These are phyloP conservation scores for Psilocybe cubensis DNA, from an alignment of 768 basidiomycete genomes.

Conservation along the genomic window DNA sequence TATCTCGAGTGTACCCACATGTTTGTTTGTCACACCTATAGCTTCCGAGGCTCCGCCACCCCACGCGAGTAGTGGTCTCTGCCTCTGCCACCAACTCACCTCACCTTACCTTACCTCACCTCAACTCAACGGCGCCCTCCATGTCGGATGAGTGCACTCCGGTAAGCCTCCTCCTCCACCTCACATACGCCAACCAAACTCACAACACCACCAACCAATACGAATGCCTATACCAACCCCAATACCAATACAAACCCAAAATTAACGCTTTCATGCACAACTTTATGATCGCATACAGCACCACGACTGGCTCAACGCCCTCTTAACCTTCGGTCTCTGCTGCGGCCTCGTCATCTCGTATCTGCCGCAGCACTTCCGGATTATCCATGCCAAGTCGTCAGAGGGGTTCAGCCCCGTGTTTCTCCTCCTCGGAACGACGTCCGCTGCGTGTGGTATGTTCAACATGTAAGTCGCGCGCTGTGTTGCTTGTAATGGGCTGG, in stretches of 20 bases:
- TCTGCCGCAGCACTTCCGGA: slow-evolving; percentile 83
- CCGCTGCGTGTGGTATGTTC: slow-evolving; percentile 79
- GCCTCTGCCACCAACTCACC: not conserved
- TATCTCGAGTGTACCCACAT: no score
- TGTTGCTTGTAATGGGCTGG: not conserved
- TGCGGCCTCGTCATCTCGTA: slow-evolving; percentile 83
- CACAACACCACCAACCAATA: no score
- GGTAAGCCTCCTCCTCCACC: no score
- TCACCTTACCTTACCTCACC: not conserved
- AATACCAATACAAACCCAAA: no score
- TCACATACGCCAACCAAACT: no score
- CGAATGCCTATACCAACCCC: no score
- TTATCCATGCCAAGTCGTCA: slow-evolving; percentile 76
- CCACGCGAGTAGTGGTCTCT: not conserved
- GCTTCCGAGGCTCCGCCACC: not conserved
- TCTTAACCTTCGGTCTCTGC: slow-evolving; percentile 66
- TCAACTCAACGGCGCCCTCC: not conserved
- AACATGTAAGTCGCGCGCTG: slow-evolving; percentile 67
- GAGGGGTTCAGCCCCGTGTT: slow-evolving; percentile 95
- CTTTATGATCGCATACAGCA: slow-evolving; percentile 41
- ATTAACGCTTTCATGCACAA: no score
- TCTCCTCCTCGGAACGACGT: slow-evolving; percentile 85
- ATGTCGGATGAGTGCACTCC: slow-evolving; percentile 20
- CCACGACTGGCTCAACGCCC: slow-evolving; percentile 73
- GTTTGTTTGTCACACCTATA: no score